Percentiles rank a stretch among this genome's conserved stretches.
Conservation (phyloP, 257 asterid genomes). For the Cynanchum wilfordii region DNA sequence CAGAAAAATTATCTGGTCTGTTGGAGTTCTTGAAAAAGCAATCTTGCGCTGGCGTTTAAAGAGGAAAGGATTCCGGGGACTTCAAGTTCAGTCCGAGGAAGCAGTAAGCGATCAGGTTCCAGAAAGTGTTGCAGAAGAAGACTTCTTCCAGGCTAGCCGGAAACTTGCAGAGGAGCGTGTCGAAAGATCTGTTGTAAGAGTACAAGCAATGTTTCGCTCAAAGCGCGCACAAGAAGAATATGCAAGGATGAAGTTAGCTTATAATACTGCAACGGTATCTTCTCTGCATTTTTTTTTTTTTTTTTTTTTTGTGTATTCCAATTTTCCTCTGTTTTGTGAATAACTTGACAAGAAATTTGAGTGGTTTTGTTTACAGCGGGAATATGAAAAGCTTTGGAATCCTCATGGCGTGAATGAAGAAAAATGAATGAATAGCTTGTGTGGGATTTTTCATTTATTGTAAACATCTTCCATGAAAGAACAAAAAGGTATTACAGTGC, state of each 20-base stretch:
- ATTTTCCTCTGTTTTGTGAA: neutral
- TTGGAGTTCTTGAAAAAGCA: constrained; percentile 90
- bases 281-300: neutral
- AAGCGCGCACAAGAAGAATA: constrained; percentile 87
- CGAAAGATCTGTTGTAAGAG: constrained; percentile 83
- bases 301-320: neutral
- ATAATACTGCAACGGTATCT: constrained; percentile 51
- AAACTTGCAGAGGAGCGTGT: constrained; percentile 97
- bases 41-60: constrained; percentile 88
- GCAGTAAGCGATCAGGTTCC: constrained; percentile 29
- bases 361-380: constrained; percentile 39
- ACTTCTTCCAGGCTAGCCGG: constrained; percentile 85
- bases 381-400: constrained; percentile 22
- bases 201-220: constrained; percentile 96
- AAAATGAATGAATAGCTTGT: neutral
- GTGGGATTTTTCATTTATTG: neutral
- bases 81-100: constrained; percentile 49
- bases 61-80: constrained; percentile 92
- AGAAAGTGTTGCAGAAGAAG: constrained; percentile 63
- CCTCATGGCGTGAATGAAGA: constrained; percentile 12
- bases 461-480: neutral
- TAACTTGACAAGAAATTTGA: neutral
- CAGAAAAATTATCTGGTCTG: constrained; percentile 74
- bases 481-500: neutral
- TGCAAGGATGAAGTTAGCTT: constrained; percentile 78